These are phyloP conservation scores for Madurella mycetomatis DNA, from an alignment of 2,329 filamentous ascomycete species.

Conservation along the genomic window DNA sequence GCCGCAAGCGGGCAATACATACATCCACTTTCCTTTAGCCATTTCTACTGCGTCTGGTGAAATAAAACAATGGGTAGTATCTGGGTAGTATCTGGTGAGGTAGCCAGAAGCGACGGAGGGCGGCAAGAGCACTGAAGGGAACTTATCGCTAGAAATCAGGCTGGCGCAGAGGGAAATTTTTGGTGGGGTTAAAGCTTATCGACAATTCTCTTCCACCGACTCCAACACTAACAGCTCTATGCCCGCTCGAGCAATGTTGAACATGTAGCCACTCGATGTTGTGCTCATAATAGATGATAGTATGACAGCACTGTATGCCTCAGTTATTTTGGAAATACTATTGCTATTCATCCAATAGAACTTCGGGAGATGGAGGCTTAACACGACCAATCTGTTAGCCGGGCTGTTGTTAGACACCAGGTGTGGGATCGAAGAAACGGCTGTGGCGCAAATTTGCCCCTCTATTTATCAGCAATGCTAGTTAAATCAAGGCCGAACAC, in stretches of 20 bases:
- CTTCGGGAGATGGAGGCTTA: not conserved
- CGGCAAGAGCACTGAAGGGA: too few species aligned
- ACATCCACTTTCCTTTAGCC: conserved; percentile 75
- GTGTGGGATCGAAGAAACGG: not conserved
- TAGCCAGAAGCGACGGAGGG: too few species aligned
- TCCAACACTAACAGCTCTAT: not conserved
- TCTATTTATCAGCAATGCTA: conserved; percentile 33
- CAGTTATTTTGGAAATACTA: not conserved
- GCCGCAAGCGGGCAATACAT: conserved; percentile 7
- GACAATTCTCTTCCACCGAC: conserved; percentile 12
- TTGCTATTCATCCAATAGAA: not conserved
- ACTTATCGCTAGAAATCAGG: conserved; percentile 1
- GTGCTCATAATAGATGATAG: too few species aligned
- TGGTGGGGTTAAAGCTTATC: conserved; percentile 29
- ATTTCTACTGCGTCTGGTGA: conserved; percentile 47
- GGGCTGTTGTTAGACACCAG: not conserved
- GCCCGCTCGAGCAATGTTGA: too few species aligned
- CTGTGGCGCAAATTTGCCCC: conserved; percentile 41
- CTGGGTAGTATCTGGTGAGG: too few species aligned
- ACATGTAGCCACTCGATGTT: too few species aligned
- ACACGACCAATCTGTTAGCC: not conserved
- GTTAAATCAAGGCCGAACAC: conserved; percentile 11
- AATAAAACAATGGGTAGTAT: not conserved
- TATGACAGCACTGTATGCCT: too few species aligned
- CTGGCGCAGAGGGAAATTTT: conserved; percentile 22